Evolutionary conservation across 208 protist genomes (phyloP).

Genomic region (Crithidia thermophila): DNA sequence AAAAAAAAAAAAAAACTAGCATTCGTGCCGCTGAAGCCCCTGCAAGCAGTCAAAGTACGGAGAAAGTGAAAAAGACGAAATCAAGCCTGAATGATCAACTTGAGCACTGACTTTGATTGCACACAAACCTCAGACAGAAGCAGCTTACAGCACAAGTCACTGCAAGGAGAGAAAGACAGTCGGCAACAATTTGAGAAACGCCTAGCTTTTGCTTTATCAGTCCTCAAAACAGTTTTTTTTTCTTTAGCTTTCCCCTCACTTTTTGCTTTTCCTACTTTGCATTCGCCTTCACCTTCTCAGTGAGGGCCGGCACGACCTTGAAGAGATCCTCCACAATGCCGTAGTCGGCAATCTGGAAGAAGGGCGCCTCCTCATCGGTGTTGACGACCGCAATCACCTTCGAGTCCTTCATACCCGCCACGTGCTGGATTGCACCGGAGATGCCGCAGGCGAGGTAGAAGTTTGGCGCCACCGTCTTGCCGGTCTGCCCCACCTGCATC

Average conservation of each 20-base stretch:
- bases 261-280: constrained; percentile 24
- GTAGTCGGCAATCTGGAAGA: constrained; percentile 98
- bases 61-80: too few species aligned
- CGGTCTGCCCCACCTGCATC: constrained; percentile 98
- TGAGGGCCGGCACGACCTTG: constrained; percentile 93
- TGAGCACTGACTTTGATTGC: background rate
- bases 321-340: constrained; percentile 97
- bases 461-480: constrained; percentile 98
- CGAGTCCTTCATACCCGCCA: constrained; percentile 99
- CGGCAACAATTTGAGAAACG: background rate
- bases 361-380: constrained; percentile 98
- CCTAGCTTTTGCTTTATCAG: background rate
- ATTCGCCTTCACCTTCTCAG: constrained; percentile 76
- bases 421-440: constrained; percentile 96
- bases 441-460: constrained; percentile 98
- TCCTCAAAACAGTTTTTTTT: background rate
- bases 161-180: background rate
- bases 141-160: background rate
- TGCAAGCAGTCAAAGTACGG: too few species aligned
- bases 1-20: background rate
- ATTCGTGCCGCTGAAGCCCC: background rate
- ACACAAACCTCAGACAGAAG: background rate
- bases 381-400: constrained; percentile 97
- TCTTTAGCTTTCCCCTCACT: background rate
- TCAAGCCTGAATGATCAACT: background rate